Evolutionary conservation across 768 basidiomycete genomes (phyloP).

Genomic region (Macrolepiota fuliginosa): DNA sequence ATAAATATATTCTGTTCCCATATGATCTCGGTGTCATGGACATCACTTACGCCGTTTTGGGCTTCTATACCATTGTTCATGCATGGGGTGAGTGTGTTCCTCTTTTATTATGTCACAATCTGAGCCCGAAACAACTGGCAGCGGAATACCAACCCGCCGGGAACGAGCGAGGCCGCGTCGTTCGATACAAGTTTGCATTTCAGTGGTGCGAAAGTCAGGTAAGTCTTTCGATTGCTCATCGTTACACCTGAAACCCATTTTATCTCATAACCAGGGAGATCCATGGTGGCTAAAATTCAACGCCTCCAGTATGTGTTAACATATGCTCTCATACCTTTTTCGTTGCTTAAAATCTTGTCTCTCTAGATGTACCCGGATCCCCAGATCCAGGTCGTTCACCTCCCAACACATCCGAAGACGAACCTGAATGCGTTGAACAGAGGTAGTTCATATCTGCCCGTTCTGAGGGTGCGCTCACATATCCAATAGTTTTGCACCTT

Average conservation of each 20-base stretch:
- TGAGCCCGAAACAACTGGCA: constrained; percentile 19
- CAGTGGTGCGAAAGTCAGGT: constrained; percentile 80
- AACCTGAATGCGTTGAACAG: constrained; percentile 2
- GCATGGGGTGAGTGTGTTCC: constrained; percentile 56
- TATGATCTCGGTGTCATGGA: constrained; percentile 53
- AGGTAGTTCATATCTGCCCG: not conserved
- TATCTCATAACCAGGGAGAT: constrained; percentile 30
- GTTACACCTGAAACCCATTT: not conserved
- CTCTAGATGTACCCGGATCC: not conserved
- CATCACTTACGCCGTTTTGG: constrained; percentile 54
- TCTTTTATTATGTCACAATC: not conserved
- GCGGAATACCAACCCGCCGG: constrained; percentile 61
- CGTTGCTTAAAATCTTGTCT: not conserved
- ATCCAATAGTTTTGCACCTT: not conserved
- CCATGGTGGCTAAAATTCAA: constrained; percentile 41
- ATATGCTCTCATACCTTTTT: not conserved
- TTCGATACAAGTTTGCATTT: constrained; percentile 81
- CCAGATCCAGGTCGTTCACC: not conserved
- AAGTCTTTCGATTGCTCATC: constrained; percentile 1
- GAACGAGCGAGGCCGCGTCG: constrained; percentile 50
- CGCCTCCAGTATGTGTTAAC: not conserved
- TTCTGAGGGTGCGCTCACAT: not conserved
- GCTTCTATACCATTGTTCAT: constrained; percentile 70
- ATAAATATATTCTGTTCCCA: constrained; percentile 72
- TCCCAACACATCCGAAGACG: not conserved